Percentiles rank a stretch among this genome's conserved stretches.
Evolutionary conservation across 768 basidiomycete genomes (phyloP).

Genomic region (Kwoniella botswanensis): DNA sequence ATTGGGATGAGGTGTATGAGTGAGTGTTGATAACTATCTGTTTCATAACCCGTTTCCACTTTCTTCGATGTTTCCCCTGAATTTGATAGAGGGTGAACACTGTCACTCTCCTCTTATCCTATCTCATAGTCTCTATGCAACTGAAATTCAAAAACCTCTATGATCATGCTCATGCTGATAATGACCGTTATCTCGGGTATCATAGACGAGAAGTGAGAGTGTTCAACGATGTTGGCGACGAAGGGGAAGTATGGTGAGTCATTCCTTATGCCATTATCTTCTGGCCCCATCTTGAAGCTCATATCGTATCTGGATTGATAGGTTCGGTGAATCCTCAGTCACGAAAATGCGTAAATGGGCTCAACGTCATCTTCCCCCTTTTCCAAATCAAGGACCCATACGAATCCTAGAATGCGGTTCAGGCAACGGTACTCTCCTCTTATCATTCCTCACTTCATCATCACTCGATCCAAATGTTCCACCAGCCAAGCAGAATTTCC

Average conservation of each 20-base stretch:
- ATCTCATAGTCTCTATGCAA: too few relatives aligned
- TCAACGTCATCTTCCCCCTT: conserved; percentile 49
- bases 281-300: not conserved
- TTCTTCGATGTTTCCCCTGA: not conserved
- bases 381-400: conserved; percentile 14
- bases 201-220: conserved; percentile 57
- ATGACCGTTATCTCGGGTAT: not conserved
- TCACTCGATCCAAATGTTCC: not conserved
- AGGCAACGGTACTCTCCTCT: conserved; percentile 59
- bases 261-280: not conserved
- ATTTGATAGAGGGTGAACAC: too few relatives aligned
- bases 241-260: conserved; percentile 61
- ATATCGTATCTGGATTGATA: not conserved
- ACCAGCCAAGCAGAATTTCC: conserved; percentile 37
- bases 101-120: too few relatives aligned
- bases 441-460: conserved; percentile 49
- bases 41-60: too few relatives aligned
- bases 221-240: conserved; percentile 60
- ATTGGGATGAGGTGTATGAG: conserved; percentile 59
- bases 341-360: conserved; percentile 61
- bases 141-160: not conserved
- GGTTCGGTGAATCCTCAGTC: conserved; percentile 60
- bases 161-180: not conserved
- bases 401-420: conserved; percentile 59
- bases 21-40: conserved; percentile 25